Evolutionary conservation across 75 land plant species (phyloP).

Genomic region (Gnetum montanum): DNA sequence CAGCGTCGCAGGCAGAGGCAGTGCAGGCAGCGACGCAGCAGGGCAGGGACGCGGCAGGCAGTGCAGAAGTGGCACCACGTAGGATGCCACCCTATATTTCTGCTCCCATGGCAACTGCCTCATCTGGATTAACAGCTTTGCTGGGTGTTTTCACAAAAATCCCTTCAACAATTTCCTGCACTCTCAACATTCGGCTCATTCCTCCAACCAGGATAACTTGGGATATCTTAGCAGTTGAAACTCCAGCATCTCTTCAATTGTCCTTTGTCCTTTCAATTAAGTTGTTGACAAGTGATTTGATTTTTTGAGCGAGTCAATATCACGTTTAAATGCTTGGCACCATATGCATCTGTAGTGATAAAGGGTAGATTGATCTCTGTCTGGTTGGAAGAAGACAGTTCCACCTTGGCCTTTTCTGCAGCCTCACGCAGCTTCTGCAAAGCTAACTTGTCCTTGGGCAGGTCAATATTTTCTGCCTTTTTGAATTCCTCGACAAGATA

Average conservation of each 20-base stretch:
- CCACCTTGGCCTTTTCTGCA: slow-evolving; percentile 58
- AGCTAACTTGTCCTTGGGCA: slow-evolving; percentile 39
- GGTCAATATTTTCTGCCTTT: slow-evolving; percentile 36
- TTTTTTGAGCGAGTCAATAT: slow-evolving; percentile 48
- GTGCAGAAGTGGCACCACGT: too few relatives aligned
- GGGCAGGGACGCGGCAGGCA: slow-evolving; percentile 42
- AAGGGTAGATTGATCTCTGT: slow-evolving; percentile 54
- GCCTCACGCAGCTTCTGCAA: slow-evolving; percentile 52
- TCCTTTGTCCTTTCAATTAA: slow-evolving; percentile 42
- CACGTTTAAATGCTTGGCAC: slow-evolving; percentile 50
- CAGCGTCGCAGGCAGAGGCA: too few relatives aligned
- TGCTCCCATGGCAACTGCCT: slow-evolving; percentile 54
- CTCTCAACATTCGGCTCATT: slow-evolving; percentile 48
- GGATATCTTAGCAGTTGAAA: slow-evolving; percentile 35
- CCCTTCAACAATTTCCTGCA: slow-evolving; percentile 34
- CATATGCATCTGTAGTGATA: slow-evolving; percentile 54
- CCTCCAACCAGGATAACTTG: slow-evolving; percentile 59
- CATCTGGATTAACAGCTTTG: slow-evolving; percentile 60
- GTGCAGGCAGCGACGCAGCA: too few relatives aligned
- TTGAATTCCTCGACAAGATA: slow-evolving; percentile 39
- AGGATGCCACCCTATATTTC: slow-evolving; percentile 61
- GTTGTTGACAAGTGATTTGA: slow-evolving; percentile 33
- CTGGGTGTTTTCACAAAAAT: slow-evolving; percentile 53
- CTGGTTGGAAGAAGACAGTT: slow-evolving; percentile 51
- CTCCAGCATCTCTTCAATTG: slow-evolving; percentile 56